phyloP scores from a whole-genome alignment of 129 eudicot species.

The Chrysanthemum seticuspe region DNA sequence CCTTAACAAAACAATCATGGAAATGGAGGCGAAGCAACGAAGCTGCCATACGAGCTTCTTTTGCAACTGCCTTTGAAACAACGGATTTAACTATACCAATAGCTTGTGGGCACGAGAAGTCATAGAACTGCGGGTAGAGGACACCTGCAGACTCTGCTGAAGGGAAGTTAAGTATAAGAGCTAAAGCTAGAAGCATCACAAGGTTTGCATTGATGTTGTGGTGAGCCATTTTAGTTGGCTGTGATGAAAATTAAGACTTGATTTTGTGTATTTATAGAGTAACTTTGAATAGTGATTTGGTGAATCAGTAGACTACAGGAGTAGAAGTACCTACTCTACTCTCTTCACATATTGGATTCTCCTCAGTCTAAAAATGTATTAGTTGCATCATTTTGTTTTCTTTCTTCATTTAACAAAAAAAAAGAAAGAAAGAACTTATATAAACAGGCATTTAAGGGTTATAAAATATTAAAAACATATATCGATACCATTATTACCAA shows the following conservation, averaged over 20 bases:
- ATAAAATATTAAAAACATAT: too few relatives aligned
- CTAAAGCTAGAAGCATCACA: conserved; percentile 40
- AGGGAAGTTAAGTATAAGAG: conserved; percentile 48
- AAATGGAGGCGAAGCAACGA: conserved; percentile 89
- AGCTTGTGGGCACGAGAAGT: conserved; percentile 73
- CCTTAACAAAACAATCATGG: conserved; percentile 97
- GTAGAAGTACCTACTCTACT: conserved; percentile 37
- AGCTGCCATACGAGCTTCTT: conserved; percentile 89
- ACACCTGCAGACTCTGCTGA: conserved; percentile 37
- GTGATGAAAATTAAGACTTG: conserved; percentile 31
- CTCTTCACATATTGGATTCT: conserved; percentile 9
- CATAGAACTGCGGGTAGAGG: conserved; percentile 86
- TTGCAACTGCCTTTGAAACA: conserved; percentile 82
- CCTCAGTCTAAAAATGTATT: not conserved
- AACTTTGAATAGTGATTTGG: conserved; percentile 29
- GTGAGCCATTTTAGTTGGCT: conserved; percentile 43
- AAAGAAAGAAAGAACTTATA: too few relatives aligned
- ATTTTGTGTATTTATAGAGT: conserved; percentile 32
- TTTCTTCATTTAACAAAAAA: not conserved
- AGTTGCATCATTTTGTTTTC: not conserved
- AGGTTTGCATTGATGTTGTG: conserved; percentile 37
- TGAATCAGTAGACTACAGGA: conserved; percentile 20
- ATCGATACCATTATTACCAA: too few relatives aligned
- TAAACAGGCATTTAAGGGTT: too few relatives aligned
- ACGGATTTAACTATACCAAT: conserved; percentile 59